Evolutionary conservation across 345 rosid species (phyloP).

Genomic region (Streptanthus diversifolius): DNA sequence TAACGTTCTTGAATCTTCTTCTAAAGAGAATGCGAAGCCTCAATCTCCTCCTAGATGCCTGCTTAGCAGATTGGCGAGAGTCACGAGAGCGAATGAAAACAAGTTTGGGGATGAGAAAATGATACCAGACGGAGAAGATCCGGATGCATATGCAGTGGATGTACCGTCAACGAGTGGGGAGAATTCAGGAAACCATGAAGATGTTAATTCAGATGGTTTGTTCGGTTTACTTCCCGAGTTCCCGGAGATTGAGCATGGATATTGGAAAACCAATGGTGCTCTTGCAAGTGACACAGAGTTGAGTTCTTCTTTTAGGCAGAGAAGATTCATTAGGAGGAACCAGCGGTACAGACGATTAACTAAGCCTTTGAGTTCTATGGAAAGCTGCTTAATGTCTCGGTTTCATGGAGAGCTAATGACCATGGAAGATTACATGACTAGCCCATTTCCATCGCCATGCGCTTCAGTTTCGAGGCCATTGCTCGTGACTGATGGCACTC

Average conservation of each 20-base stretch:
- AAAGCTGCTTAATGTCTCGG: constrained; percentile 79
- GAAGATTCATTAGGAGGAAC: constrained; percentile 43
- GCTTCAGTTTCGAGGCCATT: constrained; percentile 49
- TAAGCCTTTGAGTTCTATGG: constrained; percentile 63
- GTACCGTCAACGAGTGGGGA: constrained; percentile 41
- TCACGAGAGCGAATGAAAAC: background rate
- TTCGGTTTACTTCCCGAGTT: constrained; percentile 20
- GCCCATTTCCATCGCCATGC: constrained; percentile 44
- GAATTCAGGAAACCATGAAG: constrained; percentile 27
- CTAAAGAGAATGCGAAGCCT: constrained; percentile 19
- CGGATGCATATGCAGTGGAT: constrained; percentile 36
- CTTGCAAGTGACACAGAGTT: constrained; percentile 22
- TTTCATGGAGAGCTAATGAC: constrained; percentile 44
- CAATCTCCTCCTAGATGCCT: constrained; percentile 25
- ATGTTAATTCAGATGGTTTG: constrained; percentile 34
- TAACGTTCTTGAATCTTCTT: constrained; percentile 24
- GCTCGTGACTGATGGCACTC: constrained; percentile 64
- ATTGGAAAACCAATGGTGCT: constrained; percentile 1
- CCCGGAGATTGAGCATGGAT: constrained; percentile 3
- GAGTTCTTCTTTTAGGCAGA: constrained; percentile 36
- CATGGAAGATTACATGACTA: constrained; percentile 51
- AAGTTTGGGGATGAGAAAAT: constrained; percentile 14
- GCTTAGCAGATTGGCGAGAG: constrained; percentile 16
- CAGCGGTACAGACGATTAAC: constrained; percentile 23
- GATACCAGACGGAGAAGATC: background rate